Evolutionary conservation across 73 alveolate species (phyloP).

Genomic region (Breviolum minutum): DNA sequence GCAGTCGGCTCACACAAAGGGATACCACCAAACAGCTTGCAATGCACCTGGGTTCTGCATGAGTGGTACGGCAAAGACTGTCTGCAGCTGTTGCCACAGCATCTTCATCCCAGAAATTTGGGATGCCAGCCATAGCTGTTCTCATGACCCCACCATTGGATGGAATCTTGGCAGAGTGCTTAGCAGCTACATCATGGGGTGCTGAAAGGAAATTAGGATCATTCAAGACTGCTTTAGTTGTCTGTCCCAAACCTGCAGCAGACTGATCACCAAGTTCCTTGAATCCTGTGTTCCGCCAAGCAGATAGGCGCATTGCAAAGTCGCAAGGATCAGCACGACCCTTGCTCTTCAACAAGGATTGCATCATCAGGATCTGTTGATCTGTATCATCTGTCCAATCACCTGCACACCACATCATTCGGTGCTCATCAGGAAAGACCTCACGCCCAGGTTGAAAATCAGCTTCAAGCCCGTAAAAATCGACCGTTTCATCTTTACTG

Average conservation of each 20-base stretch:
- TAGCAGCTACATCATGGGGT: conserved; percentile 73
- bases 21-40: conserved; percentile 93
- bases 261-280: conserved; percentile 94
- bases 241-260: conserved; percentile 94
- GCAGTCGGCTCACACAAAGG: conserved; percentile 48
- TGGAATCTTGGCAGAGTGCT: conserved; percentile 45
- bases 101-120: conserved; percentile 66
- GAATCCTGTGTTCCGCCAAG: conserved; percentile 85
- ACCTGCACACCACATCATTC: conserved; percentile 90
- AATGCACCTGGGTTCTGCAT: conserved; percentile 96
- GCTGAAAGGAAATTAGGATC: conserved; percentile 14
- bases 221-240: conserved; percentile 48
- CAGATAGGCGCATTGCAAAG: conserved; percentile 57
- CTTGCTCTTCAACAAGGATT: conserved; percentile 32
- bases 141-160: conserved; percentile 96
- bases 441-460: conserved; percentile 67
- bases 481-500: background rate
- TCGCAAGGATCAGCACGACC: conserved; percentile 90
- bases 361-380: conserved; percentile 90
- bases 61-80: conserved; percentile 76
- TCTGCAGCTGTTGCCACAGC: conserved; percentile 40
- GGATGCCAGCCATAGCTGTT: conserved; percentile 76
- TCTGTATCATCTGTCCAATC: conserved; percentile 94
- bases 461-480: conserved; percentile 29
- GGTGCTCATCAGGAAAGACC: conserved; percentile 69